Base-by-base conservation (phyloP, 192 early-diverging fungal genomes). In the Entophlyctis luteolus region DNA sequence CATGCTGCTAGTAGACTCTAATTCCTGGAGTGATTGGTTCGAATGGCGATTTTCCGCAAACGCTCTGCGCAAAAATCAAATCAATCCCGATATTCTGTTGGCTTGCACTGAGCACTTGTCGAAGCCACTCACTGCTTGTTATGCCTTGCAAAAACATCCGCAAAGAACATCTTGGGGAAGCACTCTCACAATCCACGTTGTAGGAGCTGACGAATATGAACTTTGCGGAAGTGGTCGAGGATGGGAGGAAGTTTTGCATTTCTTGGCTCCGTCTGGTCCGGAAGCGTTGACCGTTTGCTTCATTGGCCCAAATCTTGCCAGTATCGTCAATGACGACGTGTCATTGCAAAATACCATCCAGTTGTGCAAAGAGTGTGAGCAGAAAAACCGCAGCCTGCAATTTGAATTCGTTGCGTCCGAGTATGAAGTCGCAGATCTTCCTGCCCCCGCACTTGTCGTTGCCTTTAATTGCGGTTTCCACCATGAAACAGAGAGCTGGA, bases 141-240 rank as follows among this genome's bases (percentile, higher is more conserved):
- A 10, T 23, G 33, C 33, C 5, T n/a, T n/a, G n/a, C n/a, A n/a
- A n/a, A n/a, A n/a, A n/a, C n/a, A n/a, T n/a, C n/a, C n/a, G n/a
- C n/a, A n/a, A n/a, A n/a, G n/a, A n/a, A n/a, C n/a, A n/a, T n/a
- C n/a, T n/a, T 56, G 55, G n/a, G 33, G 33, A 33, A 10, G 28
- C 55, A 33, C 36, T 56, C 36, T 8, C 39, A 10, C 36, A 33
- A 28, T 56, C 6, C 55, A 56, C 28, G 33, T 56, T 33, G 22
- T 56, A 10, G 55, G 55, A 10, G 55, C 55, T 56, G 55, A 8
- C 6, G 55, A 56, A 28, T 56, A 56, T 56, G 55, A 56, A 56
- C 27, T 34, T 16, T n/a, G n/a, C n/a, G 8, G 8, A 4, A 33
- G 14, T 10, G 55, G 55, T 8, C 12, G 22, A 25, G 55, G 25